Evolutionary conservation across 768 basidiomycete genomes (phyloP).

Genomic region (Clavulina sp.): DNA sequence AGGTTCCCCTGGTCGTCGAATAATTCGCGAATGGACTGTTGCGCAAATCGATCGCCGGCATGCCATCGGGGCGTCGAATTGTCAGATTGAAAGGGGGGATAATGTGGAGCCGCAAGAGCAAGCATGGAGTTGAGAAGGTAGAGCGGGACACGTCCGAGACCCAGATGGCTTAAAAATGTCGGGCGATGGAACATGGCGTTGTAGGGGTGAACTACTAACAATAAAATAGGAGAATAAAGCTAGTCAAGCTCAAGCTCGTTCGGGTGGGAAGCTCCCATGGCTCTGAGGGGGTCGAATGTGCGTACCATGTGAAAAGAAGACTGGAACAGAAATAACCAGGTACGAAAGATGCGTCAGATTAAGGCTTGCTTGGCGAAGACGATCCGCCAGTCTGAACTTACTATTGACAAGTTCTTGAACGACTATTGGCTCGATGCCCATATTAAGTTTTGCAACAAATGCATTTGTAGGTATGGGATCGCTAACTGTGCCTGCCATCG

Average conservation of each 20-base stretch:
- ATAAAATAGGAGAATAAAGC: not conserved
- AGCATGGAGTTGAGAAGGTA: conserved; percentile 60
- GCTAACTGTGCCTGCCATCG: conserved; percentile 18
- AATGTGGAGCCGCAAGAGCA: conserved; percentile 55
- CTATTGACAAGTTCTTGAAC: conserved; percentile 61
- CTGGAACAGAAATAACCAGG: not conserved
- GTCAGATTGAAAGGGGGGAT: conserved; percentile 31
- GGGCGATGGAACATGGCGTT: conserved; percentile 65
- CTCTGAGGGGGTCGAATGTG: too few species aligned
- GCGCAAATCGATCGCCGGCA: conserved; percentile 23
- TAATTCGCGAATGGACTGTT: conserved; percentile 33
- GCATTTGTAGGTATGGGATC: conserved; percentile 18
- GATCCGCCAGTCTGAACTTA: conserved; percentile 14
- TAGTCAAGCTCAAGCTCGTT: not conserved
- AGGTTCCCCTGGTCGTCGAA: conserved; percentile 42
- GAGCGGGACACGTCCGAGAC: conserved; percentile 46
- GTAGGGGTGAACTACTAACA: conserved; percentile 60
- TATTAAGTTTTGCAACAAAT: not conserved
- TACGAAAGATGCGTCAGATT: not conserved
- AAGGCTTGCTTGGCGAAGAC: not conserved
- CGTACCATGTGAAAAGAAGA: conserved; percentile 2
- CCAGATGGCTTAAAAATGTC: conserved; percentile 48
- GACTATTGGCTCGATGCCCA: conserved; percentile 38
- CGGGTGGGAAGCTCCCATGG: too few species aligned
- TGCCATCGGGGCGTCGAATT: conserved; percentile 6